Percentiles rank a stretch among this genome's conserved stretches.
Evolutionary conservation across 305 asterid species (phyloP).

Genomic region (Solanum hybrid): DNA sequence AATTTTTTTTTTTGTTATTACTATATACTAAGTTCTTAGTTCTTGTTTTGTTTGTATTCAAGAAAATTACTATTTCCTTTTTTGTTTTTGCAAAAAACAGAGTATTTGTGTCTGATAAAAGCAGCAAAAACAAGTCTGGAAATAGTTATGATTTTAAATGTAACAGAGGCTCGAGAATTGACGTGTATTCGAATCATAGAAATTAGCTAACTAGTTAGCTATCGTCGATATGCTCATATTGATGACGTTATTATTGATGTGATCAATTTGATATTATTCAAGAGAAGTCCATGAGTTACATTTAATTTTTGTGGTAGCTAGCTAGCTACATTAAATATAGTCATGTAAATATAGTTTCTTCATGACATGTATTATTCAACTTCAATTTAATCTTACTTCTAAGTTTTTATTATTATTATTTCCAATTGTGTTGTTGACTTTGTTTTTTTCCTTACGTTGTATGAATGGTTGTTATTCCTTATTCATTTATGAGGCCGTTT

Average conservation of each 20-base stretch:
- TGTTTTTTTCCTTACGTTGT: not conserved
- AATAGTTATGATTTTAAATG: slow-evolving; percentile 17
- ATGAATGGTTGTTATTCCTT: not conserved
- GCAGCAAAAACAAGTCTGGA: slow-evolving; percentile 42
- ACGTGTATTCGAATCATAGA: not conserved
- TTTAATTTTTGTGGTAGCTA: slow-evolving; percentile 17
- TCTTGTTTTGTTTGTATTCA: not conserved
- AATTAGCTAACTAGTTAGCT: not conserved
- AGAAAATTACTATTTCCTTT: slow-evolving; percentile 39
- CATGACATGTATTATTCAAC: not conserved
- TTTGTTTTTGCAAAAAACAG: slow-evolving; percentile 29
- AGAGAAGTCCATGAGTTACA: slow-evolving; percentile 63
- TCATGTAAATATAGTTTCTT: slow-evolving; percentile 13
- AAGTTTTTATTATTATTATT: not conserved
- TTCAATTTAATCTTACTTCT: not conserved
- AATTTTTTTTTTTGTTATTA: not conserved
- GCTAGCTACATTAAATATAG: slow-evolving; percentile 12
- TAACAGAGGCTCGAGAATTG: not conserved
- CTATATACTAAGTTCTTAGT: not conserved
- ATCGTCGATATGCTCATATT: not conserved
- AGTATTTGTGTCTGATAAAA: not conserved
- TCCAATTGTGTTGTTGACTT: not conserved
- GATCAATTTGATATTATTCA: slow-evolving; percentile 18
- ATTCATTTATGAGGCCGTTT: not conserved
- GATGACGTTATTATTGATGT: not conserved